Conservation (phyloP, 2,329 filamentous ascomycete species). For the Microcyclospora tardicrescens region DNA sequence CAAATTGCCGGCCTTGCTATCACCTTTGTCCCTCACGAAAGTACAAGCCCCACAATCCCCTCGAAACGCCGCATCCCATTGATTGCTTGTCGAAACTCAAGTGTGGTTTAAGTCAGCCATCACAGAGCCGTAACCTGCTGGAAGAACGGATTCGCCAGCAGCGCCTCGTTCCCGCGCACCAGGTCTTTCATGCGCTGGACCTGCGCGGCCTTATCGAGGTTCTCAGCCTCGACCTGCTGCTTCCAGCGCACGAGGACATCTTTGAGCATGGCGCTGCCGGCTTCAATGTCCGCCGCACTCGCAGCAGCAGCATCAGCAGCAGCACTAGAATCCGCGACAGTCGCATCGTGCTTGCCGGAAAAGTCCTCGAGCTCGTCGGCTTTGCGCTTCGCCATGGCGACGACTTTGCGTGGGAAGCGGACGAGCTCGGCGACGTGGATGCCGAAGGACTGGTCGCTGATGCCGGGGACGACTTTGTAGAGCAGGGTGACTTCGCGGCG, state of each 20-base stretch:
- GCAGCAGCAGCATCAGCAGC: slow-evolving; percentile 47
- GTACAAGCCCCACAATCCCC: too few relatives aligned
- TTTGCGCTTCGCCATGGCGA: slow-evolving; percentile 98
- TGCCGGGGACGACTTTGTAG: slow-evolving; percentile 90
- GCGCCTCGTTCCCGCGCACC: slow-evolving; percentile 56
- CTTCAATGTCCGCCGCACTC: slow-evolving; percentile 74
- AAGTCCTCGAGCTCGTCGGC: slow-evolving; percentile 98
- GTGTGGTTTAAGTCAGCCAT: background rate
- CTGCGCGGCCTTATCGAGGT: slow-evolving; percentile 57
- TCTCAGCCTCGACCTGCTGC: slow-evolving; percentile 46
- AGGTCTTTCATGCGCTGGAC: slow-evolving; percentile 65
- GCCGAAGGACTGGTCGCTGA: slow-evolving; percentile 95
- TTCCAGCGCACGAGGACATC: slow-evolving; percentile 77
- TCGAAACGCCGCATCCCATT: too few relatives aligned
- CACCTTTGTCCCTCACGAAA: too few relatives aligned
- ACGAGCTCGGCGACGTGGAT: slow-evolving; percentile 97
- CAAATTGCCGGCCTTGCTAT: too few relatives aligned
- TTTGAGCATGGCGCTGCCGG: slow-evolving; percentile 77
- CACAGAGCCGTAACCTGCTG: slow-evolving; percentile 39
- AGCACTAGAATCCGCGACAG: slow-evolving; percentile 11
- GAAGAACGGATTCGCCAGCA: slow-evolving; percentile 55
- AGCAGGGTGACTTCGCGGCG: slow-evolving; percentile 79
- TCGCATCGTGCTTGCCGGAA: slow-evolving; percentile 52
- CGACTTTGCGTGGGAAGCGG: slow-evolving; percentile 89
- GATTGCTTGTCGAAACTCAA: too few relatives aligned